Conservation (phyloP, 345 rosid species). For the Arabidopsis suecica region DNA sequence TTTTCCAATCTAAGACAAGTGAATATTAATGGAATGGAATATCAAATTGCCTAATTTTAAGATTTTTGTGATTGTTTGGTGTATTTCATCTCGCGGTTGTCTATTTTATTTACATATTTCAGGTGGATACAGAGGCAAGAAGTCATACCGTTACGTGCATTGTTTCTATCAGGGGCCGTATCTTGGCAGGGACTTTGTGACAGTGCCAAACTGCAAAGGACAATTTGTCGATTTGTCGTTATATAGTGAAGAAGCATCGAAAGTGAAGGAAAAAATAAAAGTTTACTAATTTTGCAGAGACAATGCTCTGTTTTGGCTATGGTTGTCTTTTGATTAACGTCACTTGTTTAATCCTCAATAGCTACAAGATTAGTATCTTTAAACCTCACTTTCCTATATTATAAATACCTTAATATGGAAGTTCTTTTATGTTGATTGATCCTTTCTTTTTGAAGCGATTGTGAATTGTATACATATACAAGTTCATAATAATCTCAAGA, state of each 20-base stretch:
- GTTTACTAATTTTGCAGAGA: neutral
- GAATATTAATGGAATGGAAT: no score
- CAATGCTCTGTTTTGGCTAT: neutral
- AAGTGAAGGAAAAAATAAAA: neutral
- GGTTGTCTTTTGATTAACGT: neutral
- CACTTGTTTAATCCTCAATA: conserved; percentile 3
- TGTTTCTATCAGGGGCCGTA: neutral
- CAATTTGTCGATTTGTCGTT: neutral
- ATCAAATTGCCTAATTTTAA: neutral
- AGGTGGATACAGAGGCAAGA: neutral
- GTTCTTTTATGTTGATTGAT: neutral
- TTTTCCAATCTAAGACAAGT: no score
- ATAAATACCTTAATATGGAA: conserved; percentile 2
- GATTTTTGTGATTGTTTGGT: neutral
- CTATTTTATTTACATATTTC: neutral
- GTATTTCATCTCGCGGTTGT: neutral
- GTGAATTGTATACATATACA: neutral
- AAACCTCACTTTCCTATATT: conserved; percentile 3
- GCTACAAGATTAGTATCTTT: neutral
- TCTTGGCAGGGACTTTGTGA: neutral
- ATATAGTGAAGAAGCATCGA: neutral
- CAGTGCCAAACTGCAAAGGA: neutral
- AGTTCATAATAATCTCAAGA: neutral
- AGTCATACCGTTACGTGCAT: neutral
- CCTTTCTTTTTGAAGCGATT: neutral